phyloP scores from a whole-genome alignment of 495 filamentous ascomycete genomes.

The Podospora pseudocomata region DNA sequence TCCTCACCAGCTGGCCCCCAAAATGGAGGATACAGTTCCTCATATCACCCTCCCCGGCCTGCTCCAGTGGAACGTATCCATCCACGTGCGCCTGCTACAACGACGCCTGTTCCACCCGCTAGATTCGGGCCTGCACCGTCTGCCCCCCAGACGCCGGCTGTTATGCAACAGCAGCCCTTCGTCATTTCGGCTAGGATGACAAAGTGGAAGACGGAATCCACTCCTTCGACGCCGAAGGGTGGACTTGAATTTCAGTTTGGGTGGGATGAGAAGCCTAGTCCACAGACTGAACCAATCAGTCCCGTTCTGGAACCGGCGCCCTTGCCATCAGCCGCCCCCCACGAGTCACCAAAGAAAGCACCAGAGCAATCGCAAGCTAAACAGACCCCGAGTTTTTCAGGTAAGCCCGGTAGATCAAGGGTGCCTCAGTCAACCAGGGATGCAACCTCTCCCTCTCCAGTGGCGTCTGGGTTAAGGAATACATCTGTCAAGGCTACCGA shows the following conservation, averaged over 20 bases:
- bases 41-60: slow-evolving; percentile 39
- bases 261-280: slow-evolving; percentile 36
- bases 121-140: slow-evolving; percentile 19
- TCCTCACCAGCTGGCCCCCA: slow-evolving; percentile 12
- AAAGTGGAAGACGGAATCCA: slow-evolving; percentile 45
- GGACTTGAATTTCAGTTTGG: slow-evolving; percentile 24
- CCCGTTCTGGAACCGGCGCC: slow-evolving; percentile 28
- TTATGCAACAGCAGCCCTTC: slow-evolving; percentile 10
- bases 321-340: neutral
- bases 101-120: slow-evolving; percentile 22
- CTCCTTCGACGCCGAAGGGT: slow-evolving; percentile 43
- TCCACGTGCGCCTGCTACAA: slow-evolving; percentile 13
- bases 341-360: neutral
- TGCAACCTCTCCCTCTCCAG: slow-evolving; percentile 20
- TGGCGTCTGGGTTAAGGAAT: neutral
- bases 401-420: slow-evolving; percentile 15
- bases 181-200: slow-evolving; percentile 40
- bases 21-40: slow-evolving; percentile 39
- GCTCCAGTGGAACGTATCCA: slow-evolving; percentile 27
- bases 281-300: slow-evolving; percentile 46
- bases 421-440: slow-evolving; percentile 11
- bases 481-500: slow-evolving; percentile 11
- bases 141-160: slow-evolving; percentile 24
- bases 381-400: slow-evolving; percentile 14
- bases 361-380: neutral